Base-by-base conservation (phyloP, 192 early-diverging fungal genomes). In the Gigaspora rosea region DNA sequence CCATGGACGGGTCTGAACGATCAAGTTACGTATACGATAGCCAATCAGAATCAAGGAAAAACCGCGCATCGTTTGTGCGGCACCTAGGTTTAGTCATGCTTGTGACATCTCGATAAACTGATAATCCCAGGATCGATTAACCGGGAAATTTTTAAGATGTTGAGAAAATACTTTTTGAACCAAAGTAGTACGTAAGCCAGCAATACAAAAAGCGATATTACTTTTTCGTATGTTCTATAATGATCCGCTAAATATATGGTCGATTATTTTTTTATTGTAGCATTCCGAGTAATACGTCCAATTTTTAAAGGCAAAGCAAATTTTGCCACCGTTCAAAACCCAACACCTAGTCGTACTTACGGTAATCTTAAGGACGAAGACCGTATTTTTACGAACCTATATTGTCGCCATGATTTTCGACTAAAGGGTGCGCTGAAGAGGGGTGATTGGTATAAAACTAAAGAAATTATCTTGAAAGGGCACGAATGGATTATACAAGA, bases 381-480 rank as follows among this genome's bases (percentile, higher is more conserved):
- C 84, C 93, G 97, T 71, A 98, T 99, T 80, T 99, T 97, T 85
- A 99, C 97, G 79, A 99, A 99, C 85, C 83, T 99, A 54, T 99
- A 99, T 80, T 92, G 91, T 11, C 89, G 90, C 79, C 96, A 98
- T 82, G 96, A 99, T 82, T 99, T 87, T 79, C 81, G 89, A 27
- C 89, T 99, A 50, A 86, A 92, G 67, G 96, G 95, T 11, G 96
- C 97, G 16, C 71, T 92, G 81, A 94, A 96, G 88, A 93, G 96
- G 71, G 96, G 97, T 68, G 96, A 99, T 86, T 99, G 96, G 96
- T 91, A 97, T 90, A 96, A 96, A 88, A 99, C 97, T 65, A 99
- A 99, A 89, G 96, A 99, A 82, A 91, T 99, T 57, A 81, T 99
- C 57, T 88, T 92, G 61, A 99, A 99, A 84, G 97, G 97, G 68